Percentiles rank a stretch among this genome's conserved stretches.
phyloP scores from a whole-genome alignment of 192 early-diverging fungal genomes.

The Linnemannia exigua region DNA sequence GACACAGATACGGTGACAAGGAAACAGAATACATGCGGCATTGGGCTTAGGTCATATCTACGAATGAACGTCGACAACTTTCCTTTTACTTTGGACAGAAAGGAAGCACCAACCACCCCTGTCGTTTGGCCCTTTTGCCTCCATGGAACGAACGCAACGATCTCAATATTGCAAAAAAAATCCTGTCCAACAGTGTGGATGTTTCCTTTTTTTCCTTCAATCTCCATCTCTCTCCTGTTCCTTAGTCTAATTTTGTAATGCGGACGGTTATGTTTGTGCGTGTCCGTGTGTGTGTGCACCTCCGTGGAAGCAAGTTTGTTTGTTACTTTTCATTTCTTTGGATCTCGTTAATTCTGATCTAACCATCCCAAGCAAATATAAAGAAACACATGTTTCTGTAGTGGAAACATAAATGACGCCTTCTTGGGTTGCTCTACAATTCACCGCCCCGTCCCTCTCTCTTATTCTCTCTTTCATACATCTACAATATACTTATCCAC shows the following conservation, averaged over 20 bases:
- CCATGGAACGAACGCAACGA: background rate
- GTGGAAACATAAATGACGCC: background rate
- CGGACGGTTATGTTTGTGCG: background rate
- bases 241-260: too few relatives aligned
- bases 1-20: too few relatives aligned
- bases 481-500: background rate
- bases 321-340: background rate
- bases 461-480: background rate
- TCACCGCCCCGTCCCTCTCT: background rate
- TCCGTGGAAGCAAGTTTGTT: background rate
- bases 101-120: background rate
- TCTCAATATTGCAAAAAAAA: background rate
- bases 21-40: too few relatives aligned
- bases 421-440: too few relatives aligned
- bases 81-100: background rate
- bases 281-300: background rate
- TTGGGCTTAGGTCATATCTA: too few relatives aligned
- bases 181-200: background rate
- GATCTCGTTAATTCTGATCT: background rate
- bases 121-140: background rate
- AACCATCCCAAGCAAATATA: background rate
- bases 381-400: background rate
- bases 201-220: slow-evolving; percentile 4
- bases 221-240: too few relatives aligned
- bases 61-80: background rate